Conservation (phyloP, 2,329 filamentous ascomycete genomes). For the Cladosporium oxysporum region DNA sequence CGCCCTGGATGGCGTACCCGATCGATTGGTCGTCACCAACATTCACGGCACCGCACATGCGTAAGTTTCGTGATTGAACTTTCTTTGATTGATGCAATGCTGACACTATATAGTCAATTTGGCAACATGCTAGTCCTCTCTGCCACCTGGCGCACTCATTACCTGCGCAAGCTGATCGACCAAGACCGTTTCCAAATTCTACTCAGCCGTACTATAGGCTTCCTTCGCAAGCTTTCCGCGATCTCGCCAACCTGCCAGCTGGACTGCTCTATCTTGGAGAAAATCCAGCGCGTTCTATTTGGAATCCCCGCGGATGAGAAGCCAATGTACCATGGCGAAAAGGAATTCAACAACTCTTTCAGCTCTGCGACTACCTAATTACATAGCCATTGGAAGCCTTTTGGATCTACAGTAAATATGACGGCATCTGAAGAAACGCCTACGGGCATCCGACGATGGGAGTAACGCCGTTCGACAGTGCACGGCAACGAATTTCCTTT, state of each 20-base stretch:
- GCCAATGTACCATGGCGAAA: conserved; percentile 26
- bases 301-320: conserved; percentile 23
- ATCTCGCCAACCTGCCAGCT: conserved; percentile 73
- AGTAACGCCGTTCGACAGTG: background rate
- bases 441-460: background rate
- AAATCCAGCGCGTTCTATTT: conserved; percentile 46
- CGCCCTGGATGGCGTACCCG: conserved; percentile 73
- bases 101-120: conserved; percentile 71
- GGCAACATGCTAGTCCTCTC: conserved; percentile 91
- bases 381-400: background rate
- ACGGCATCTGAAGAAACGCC: background rate
- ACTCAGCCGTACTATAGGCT: conserved; percentile 72
- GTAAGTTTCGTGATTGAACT: conserved; percentile 58
- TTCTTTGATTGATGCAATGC: conserved; percentile 21
- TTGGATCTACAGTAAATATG: background rate
- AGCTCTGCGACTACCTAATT: conserved; percentile 19
- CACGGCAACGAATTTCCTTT: conserved; percentile 12
- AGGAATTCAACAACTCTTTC: conserved; percentile 19
- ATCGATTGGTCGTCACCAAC: conserved; percentile 82
- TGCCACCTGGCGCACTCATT: conserved; percentile 66
- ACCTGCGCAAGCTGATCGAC: conserved; percentile 48
- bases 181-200: conserved; percentile 60
- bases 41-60: conserved; percentile 94
- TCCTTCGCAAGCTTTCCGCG: conserved; percentile 69
- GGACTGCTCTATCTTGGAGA: conserved; percentile 72